A percentile compares a stretch with the other conserved stretches of the same genome.
Conservation (phyloP, 139 green algal genomes). For the Dunaliella sp. region DNA sequence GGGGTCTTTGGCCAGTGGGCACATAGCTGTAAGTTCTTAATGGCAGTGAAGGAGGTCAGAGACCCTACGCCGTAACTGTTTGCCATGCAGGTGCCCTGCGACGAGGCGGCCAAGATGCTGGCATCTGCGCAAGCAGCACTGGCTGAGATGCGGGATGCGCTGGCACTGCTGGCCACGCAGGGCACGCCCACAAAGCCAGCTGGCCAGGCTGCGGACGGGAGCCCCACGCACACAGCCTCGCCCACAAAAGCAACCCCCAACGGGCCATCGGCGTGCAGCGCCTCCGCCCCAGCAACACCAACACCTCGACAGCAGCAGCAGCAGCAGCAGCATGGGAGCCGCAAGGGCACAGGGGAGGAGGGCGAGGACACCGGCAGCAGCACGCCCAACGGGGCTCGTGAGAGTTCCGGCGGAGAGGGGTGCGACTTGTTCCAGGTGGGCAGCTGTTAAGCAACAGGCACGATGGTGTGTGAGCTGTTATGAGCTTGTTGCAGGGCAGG, state of each 20-base stretch:
- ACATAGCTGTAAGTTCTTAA: too few relatives aligned
- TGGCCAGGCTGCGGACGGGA: too few relatives aligned
- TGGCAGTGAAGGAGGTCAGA: too few relatives aligned
- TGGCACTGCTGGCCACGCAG: not conserved
- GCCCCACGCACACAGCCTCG: not conserved
- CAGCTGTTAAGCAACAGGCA: too few relatives aligned
- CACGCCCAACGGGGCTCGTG: too few relatives aligned
- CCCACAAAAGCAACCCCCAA: not conserved
- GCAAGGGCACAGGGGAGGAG: not conserved
- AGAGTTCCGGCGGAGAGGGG: too few relatives aligned
- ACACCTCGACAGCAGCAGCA: not conserved
- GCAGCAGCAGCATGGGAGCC: not conserved
- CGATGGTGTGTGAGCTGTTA: too few relatives aligned
- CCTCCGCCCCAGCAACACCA: not conserved
- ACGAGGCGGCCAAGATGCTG: slow-evolving; percentile 25
- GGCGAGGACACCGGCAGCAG: not conserved
- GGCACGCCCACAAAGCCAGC: not conserved
- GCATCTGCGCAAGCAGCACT: slow-evolving; percentile 16
- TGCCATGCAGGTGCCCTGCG: slow-evolving; percentile 21
- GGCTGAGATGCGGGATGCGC: slow-evolving; percentile 16
- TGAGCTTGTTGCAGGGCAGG: too few relatives aligned
- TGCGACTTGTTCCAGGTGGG: too few relatives aligned
- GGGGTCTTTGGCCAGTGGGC: too few relatives aligned
- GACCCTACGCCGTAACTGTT: not conserved
- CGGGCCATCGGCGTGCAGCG: not conserved